Evolutionary conservation across 2,329 filamentous ascomycete species (phyloP).

Genomic region (Fusarium sambucinum): DNA sequence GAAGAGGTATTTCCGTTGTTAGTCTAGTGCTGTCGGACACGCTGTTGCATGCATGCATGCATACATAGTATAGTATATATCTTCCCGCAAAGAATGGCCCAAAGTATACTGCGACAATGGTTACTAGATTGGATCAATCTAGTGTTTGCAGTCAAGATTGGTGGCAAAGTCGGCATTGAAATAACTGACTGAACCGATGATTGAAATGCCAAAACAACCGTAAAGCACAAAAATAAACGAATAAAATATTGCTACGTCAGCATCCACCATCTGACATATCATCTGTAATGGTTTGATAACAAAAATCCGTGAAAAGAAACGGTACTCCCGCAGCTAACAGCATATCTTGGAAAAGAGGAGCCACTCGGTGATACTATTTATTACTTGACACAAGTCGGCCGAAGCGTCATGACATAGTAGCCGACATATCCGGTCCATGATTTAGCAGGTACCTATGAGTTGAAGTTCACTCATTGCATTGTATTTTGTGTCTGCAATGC

Average conservation of each 20-base stretch:
- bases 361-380: constrained; percentile 24
- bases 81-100: constrained; percentile 2
- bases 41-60: neutral
- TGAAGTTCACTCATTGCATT: neutral
- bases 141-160: constrained; percentile 16
- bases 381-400: constrained; percentile 17
- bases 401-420: constrained; percentile 8
- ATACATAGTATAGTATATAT: constrained; percentile 23
- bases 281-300: constrained; percentile 24
- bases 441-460: neutral
- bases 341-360: constrained; percentile 31
- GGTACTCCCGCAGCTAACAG: constrained; percentile 25
- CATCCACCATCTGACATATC: constrained; percentile 14
- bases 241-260: constrained; percentile 1
- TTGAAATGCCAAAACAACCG: constrained; percentile 2
- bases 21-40: neutral
- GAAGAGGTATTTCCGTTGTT: constrained; percentile 90
- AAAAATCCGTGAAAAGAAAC: constrained; percentile 22
- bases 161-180: neutral
- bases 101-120: neutral
- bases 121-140: constrained; percentile 1
- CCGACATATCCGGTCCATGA: constrained; percentile 28
- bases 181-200: constrained; percentile 3
- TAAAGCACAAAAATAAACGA: constrained; percentile 6
- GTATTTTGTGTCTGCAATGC: neutral